Percentiles rank a stretch among this genome's conserved stretches.
Evolutionary conservation across 306 rosid species (phyloP).

Genomic region (Cucurbita pepo): DNA sequence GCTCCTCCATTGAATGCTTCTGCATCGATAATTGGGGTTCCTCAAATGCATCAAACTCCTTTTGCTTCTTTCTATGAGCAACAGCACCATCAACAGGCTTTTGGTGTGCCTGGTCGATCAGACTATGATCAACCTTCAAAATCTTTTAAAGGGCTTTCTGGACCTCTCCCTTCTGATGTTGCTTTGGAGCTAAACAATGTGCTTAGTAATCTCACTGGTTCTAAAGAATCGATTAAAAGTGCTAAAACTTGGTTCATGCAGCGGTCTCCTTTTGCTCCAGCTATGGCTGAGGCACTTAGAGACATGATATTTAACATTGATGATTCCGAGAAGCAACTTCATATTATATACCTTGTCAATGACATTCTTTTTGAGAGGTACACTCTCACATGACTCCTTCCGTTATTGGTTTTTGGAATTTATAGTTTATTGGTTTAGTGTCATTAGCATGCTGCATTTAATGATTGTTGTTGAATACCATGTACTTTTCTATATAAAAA

Average conservation of each 20-base stretch:
- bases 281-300: conserved; percentile 78
- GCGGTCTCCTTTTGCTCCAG: conserved; percentile 88
- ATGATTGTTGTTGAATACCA: background rate
- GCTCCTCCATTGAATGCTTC: conserved; percentile 53
- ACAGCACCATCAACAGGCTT: conserved; percentile 53
- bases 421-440: background rate
- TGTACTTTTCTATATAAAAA: too few relatives aligned
- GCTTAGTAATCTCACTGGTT: conserved; percentile 62
- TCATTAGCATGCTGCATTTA: background rate
- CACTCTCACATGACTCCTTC: background rate
- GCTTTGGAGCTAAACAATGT: conserved; percentile 58
- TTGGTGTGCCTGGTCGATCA: conserved; percentile 53
- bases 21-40: conserved; percentile 35
- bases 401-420: background rate
- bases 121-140: conserved; percentile 73
- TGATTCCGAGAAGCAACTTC: conserved; percentile 84
- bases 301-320: conserved; percentile 66
- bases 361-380: conserved; percentile 94
- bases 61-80: conserved; percentile 20
- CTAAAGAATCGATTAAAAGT: conserved; percentile 84
- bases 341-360: conserved; percentile 76
- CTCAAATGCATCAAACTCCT: conserved; percentile 36
- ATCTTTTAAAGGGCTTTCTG: conserved; percentile 63
- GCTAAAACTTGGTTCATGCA: conserved; percentile 97
- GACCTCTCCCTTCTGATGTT: conserved; percentile 87